Conservation (phyloP, 257 asterid genomes). For the Solanum gandarillasii region DNA sequence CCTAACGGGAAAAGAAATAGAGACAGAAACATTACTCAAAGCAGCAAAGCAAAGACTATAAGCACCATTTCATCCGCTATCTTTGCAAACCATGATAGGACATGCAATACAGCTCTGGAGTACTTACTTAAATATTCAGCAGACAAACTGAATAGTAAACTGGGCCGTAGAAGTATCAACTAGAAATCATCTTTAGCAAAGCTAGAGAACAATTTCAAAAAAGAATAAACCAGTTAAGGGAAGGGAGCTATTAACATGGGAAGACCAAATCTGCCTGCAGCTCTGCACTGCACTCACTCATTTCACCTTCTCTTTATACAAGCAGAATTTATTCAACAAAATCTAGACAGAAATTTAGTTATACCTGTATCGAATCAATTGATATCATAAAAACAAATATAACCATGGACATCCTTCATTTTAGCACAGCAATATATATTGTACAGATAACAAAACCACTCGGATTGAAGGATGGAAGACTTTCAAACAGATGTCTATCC, state of each 20-base stretch:
- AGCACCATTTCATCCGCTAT: neutral
- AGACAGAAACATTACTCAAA: neutral
- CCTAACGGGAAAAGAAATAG: neutral
- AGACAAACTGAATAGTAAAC: neutral
- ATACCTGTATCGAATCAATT: neutral
- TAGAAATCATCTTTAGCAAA: neutral
- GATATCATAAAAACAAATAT: neutral
- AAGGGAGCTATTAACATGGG: neutral
- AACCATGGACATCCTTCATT: neutral
- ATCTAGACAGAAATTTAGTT: neutral
- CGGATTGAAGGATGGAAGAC: neutral
- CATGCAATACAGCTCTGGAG: neutral
- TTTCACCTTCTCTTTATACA: neutral
- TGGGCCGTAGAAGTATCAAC: neutral
- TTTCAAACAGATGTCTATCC: neutral
- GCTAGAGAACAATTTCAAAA: neutral
- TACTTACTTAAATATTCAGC: neutral
- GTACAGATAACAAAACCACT: neutral
- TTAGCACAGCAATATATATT: neutral
- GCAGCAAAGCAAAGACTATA: neutral
- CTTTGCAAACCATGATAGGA: neutral
- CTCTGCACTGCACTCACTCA: neutral
- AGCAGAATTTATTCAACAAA: neutral
- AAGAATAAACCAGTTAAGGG: neutral
- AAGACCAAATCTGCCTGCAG: neutral